A percentile compares a stretch with the other conserved stretches of the same genome.
Evolutionary conservation across 352 stramenopile species (phyloP).

Genomic region (Pythium chondricola): DNA sequence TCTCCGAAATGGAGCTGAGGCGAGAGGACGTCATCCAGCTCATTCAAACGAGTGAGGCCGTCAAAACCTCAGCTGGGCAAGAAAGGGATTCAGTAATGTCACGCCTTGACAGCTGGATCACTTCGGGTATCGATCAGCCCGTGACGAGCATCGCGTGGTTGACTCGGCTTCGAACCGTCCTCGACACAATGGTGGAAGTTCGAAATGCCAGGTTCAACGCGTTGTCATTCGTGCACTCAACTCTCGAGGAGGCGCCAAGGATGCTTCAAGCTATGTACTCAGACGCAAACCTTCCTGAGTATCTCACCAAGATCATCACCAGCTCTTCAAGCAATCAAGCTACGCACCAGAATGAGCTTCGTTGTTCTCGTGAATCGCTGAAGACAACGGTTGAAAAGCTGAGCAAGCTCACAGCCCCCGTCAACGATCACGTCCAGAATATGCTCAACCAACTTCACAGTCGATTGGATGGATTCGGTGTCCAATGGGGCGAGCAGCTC

Average conservation of each 20-base stretch:
- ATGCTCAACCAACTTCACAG: too few relatives aligned
- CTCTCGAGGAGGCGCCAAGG: conserved; percentile 40
- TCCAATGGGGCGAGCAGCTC: conserved; percentile 53
- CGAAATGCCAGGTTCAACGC: conserved; percentile 33
- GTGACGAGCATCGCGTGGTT: conserved; percentile 39
- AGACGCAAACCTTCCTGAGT: conserved; percentile 6
- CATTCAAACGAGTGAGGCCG: too few relatives aligned
- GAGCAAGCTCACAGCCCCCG: too few relatives aligned
- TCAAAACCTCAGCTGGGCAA: too few relatives aligned
- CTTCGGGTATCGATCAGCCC: conserved; percentile 34
- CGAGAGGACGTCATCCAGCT: conserved; percentile 44
- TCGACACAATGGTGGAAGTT: conserved; percentile 33
- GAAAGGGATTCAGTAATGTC: background rate
- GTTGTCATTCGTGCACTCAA: conserved; percentile 31
- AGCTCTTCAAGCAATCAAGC: conserved; percentile 23
- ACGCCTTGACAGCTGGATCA: conserved; percentile 27
- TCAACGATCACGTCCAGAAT: too few relatives aligned
- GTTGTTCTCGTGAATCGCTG: conserved; percentile 30
- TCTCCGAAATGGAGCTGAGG: conserved; percentile 37
- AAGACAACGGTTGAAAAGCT: conserved; percentile 27
- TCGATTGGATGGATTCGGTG: too few relatives aligned
- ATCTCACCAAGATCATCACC: too few relatives aligned
- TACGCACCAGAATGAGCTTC: conserved; percentile 10
- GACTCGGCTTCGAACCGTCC: conserved; percentile 17
- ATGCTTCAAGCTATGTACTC: conserved; percentile 26